A percentile compares a stretch with the other conserved stretches of the same genome.
Evolutionary conservation across 2,329 filamentous ascomycete genomes (phyloP).

Genomic region (Emergomyces pasteurianus): DNA sequence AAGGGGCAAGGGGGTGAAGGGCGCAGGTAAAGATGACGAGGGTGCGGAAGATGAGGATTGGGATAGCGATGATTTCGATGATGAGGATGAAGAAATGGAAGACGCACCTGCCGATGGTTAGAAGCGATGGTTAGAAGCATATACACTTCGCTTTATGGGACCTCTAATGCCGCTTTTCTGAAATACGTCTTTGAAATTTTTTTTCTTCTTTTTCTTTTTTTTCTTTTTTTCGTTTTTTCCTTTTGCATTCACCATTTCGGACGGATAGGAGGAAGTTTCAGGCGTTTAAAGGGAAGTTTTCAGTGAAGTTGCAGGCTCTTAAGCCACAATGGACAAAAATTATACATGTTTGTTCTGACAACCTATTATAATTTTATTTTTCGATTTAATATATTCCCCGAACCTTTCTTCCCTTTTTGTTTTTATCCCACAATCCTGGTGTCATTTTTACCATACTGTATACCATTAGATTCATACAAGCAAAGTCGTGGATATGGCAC

Average conservation of each 20-base stretch:
- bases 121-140: too few relatives aligned
- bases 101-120: not conserved
- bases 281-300: not conserved
- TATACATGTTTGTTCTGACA: not conserved
- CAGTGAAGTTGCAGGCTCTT: not conserved
- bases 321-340: not conserved
- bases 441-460: not conserved
- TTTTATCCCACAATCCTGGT: not conserved
- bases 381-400: too few relatives aligned
- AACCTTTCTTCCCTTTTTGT: too few relatives aligned
- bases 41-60: constrained; percentile 40
- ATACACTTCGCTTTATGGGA: not conserved
- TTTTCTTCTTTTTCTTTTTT: too few relatives aligned
- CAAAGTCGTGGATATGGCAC: not conserved
- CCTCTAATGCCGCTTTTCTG: not conserved
- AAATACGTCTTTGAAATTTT: not conserved
- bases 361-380: not conserved
- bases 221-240: too few relatives aligned
- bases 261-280: not conserved
- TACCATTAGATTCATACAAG: not conserved
- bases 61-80: constrained; percentile 40
- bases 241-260: not conserved
- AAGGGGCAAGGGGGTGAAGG: constrained; percentile 37
- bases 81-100: constrained; percentile 28
- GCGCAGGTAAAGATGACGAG: constrained; percentile 33